These are phyloP conservation scores for Yarrowia keelungensis DNA, from an alignment of 805 yeast species.

Conservation along the genomic window DNA sequence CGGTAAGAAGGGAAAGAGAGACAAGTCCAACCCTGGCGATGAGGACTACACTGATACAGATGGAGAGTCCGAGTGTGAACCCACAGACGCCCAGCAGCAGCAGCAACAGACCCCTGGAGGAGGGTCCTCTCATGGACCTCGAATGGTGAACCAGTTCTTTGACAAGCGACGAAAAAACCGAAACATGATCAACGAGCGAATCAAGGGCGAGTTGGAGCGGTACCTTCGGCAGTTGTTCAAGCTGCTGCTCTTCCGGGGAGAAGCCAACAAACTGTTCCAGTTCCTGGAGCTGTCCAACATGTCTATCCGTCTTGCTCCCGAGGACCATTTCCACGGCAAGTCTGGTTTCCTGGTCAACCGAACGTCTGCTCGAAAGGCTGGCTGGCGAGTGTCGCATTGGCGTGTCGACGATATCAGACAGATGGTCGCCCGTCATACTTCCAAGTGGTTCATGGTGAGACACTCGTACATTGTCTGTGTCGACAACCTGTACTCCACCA, in stretches of 20 bases:
- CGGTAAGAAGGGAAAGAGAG: slow-evolving; percentile 20
- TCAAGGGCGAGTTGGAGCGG: slow-evolving; percentile 57
- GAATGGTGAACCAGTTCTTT: slow-evolving; percentile 22
- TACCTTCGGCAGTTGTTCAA: slow-evolving; percentile 70
- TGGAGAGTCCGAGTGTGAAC: slow-evolving; percentile 8
- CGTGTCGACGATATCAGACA: slow-evolving; percentile 77
- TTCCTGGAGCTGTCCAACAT: slow-evolving; percentile 91
- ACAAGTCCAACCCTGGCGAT: background rate
- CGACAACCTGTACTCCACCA: slow-evolving; percentile 82
- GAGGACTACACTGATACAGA: slow-evolving; percentile 31
- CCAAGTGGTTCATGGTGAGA: slow-evolving; percentile 90
- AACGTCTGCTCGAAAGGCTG: slow-evolving; percentile 84
- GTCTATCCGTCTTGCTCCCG: slow-evolving; percentile 81
- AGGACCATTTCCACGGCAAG: slow-evolving; percentile 80
- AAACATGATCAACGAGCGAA: slow-evolving; percentile 28
- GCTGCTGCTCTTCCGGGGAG: slow-evolving; percentile 72
- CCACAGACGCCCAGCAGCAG: background rate
- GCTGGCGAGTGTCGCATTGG: slow-evolving; percentile 95
- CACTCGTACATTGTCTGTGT: slow-evolving; percentile 86
- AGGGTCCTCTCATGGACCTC: slow-evolving; percentile 18
- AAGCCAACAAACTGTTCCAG: slow-evolving; percentile 80
- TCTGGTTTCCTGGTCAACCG: slow-evolving; percentile 85
- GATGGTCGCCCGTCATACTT: slow-evolving; percentile 89
- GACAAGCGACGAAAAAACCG: slow-evolving; percentile 30
- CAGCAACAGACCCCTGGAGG: background rate